phyloP scores from a whole-genome alignment of 805 yeast genomes.

The Hanseniaspora opuntiae region DNA sequence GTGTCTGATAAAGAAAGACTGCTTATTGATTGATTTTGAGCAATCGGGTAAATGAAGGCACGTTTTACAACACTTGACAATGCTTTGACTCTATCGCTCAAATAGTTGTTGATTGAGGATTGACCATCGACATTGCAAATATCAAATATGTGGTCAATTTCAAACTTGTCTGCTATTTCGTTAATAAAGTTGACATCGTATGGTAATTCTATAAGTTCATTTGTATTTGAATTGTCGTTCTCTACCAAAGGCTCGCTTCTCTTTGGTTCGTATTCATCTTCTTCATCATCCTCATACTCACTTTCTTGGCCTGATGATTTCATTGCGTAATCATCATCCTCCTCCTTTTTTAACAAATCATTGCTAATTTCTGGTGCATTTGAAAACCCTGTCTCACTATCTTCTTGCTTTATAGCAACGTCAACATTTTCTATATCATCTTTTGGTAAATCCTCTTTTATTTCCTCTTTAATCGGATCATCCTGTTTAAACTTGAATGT shows the following conservation, averaged over 20 bases:
- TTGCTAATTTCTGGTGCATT: not conserved
- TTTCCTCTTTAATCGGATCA: not conserved
- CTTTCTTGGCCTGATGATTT: not conserved
- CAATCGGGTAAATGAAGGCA: constrained; percentile 3
- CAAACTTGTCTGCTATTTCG: not conserved
- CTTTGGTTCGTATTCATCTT: not conserved
- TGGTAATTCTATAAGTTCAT: not conserved
- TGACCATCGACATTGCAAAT: not conserved
- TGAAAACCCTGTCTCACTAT: not conserved
- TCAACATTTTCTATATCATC: constrained; percentile 15
- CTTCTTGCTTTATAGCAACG: not conserved
- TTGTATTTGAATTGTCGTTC: not conserved
- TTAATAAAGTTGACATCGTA: constrained; percentile 1
- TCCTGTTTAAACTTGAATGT: constrained; percentile 15
- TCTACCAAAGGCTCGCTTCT: not conserved
- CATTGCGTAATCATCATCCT: not conserved
- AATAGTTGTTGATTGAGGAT: not conserved
- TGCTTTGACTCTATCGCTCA: constrained; percentile 14
- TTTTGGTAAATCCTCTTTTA: not conserved
- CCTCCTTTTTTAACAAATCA: not conserved
- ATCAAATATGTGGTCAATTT: constrained; percentile 8
- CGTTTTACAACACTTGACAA: constrained; percentile 1
- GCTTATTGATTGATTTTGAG: not conserved
- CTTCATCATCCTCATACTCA: constrained; percentile 4
- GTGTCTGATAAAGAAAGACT: constrained; percentile 38